Conservation (phyloP, 371 early-diverging fungal species). For the Caulochytrium protostelioides region DNA sequence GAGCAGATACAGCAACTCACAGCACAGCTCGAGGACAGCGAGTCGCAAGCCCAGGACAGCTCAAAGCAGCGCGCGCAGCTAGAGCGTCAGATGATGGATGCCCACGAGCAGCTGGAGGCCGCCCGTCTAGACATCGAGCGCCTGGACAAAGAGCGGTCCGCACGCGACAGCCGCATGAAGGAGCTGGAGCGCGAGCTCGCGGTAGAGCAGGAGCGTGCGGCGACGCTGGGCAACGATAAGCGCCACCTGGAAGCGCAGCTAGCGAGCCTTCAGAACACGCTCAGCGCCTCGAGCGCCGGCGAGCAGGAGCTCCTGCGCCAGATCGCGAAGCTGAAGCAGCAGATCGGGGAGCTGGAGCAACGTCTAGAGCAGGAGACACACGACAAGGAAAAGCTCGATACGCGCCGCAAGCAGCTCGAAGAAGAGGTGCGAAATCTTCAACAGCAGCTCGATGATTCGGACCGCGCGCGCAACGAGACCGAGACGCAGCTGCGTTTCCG, state of each 20-base stretch:
- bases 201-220: constrained; percentile 13
- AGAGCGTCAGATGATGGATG: constrained; percentile 16
- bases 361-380: constrained; percentile 28
- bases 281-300: constrained; percentile 32
- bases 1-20: constrained; percentile 42
- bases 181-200: constrained; percentile 29
- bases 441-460: constrained; percentile 11
- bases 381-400: constrained; percentile 32
- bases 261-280: constrained; percentile 28
- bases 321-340: constrained; percentile 20
- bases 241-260: constrained; percentile 30
- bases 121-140: constrained; percentile 23
- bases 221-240: constrained; percentile 31
- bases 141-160: constrained; percentile 36
- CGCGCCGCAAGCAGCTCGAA: constrained; percentile 19
- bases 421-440: constrained; percentile 25
- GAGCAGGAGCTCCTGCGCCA: constrained; percentile 23
- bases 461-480: constrained; percentile 15
- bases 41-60: constrained; percentile 34
- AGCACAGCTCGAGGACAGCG: constrained; percentile 37
- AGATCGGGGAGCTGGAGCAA: constrained; percentile 34
- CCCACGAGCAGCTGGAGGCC: constrained; percentile 22
- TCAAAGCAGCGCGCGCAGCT: constrained; percentile 22
- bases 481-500: constrained; percentile 15
- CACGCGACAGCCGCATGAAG: constrained; percentile 27